Base-by-base conservation (phyloP, 2,329 filamentous ascomycete genomes). In the Ceratocystiopsis sp. region DNA sequence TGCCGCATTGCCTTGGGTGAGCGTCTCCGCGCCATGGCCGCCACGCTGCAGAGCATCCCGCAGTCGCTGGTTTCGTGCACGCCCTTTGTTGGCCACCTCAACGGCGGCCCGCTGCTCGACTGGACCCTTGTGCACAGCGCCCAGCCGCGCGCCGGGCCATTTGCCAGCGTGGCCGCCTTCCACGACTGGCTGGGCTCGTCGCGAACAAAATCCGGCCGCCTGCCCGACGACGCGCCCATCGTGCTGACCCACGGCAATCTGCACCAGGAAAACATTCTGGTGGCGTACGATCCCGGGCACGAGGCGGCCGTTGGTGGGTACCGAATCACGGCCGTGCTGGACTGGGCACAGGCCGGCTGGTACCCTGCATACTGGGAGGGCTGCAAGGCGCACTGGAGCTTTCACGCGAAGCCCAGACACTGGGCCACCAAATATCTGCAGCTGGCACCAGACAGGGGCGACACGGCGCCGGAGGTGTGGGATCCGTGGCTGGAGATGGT, bases 261-360 rank as follows among this genome's bases (percentile, higher is more conserved):
- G 19, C 18, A 15, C 5, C 16, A 6, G 9, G 14, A 3, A 16
- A 46, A 46, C 17, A 10, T 46, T 1, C n/a, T 46, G 6, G 29
- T 43, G 19, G 7, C 19, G 19, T 21, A 21, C 19, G 19, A 21
- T 7, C 19, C 19, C 4, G 16, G 21, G 16, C 6, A 7, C n/a
- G 7, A 18, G 34, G 1, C 33, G 16, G 25, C 12, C n/a, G 19
- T 29, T 5, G 35, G 12, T 1, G 6, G 12, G 4, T 29, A 8
- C 2, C 17, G 9, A 1, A 45, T 59, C 37, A 17, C 53, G 29
- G 50, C 51, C 2, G 53, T 60, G 35, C 39, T 61, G 45, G 56
- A 60, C 48, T 61, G 58, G 58, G 47, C 52, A 42, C 54, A 59
- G 48, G 53, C 57, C 7, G 59, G 58, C 5, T 61, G 57, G 55